Conservation (phyloP, 495 filamentous ascomycete genomes). For the Neurospora discreta region DNA sequence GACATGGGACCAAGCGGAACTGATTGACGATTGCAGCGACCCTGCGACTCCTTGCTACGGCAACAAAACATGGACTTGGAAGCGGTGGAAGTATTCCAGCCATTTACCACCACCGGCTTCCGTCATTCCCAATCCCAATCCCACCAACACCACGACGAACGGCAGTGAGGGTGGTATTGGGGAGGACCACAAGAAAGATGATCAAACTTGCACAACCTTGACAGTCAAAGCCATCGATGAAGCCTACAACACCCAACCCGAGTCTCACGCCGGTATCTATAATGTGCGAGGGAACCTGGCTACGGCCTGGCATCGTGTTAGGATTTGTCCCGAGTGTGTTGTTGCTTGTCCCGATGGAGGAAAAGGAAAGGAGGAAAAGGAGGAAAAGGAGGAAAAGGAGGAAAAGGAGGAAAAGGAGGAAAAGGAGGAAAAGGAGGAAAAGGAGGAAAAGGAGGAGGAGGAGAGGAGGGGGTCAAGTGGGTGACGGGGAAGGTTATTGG, state of each 20-base stretch:
- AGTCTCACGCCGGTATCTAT: conserved; percentile 38
- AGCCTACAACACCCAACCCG: conserved; percentile 46
- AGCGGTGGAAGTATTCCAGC: conserved; percentile 36
- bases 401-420: not conserved
- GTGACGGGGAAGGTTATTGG: too few relatives aligned
- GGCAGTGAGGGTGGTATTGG: too few relatives aligned
- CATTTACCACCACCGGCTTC: conserved; percentile 3
- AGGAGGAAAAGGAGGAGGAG: not conserved
- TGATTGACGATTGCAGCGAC: conserved; percentile 30
- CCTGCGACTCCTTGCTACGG: conserved; percentile 16
- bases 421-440: not conserved
- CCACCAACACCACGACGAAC: too few relatives aligned
- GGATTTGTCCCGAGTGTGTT: conserved; percentile 19
- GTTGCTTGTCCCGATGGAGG: not conserved
- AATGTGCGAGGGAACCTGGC: conserved; percentile 46
- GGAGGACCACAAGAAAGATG: too few relatives aligned
- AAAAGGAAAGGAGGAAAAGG: not conserved
- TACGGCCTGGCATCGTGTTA: conserved; percentile 43
- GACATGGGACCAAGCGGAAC: conserved; percentile 41
- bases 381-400: not conserved
- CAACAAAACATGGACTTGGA: conserved; percentile 45
- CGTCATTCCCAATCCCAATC: too few relatives aligned
- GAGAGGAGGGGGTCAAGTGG: too few relatives aligned
- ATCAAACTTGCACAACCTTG: conserved; percentile 25
- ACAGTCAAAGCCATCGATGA: conserved; percentile 49